Evolutionary conservation across 1,284 basidiomycete genomes (phyloP), one percentile per base, ranked within the genome.

Genomic region (Mrakiaceae sp.): DNA sequence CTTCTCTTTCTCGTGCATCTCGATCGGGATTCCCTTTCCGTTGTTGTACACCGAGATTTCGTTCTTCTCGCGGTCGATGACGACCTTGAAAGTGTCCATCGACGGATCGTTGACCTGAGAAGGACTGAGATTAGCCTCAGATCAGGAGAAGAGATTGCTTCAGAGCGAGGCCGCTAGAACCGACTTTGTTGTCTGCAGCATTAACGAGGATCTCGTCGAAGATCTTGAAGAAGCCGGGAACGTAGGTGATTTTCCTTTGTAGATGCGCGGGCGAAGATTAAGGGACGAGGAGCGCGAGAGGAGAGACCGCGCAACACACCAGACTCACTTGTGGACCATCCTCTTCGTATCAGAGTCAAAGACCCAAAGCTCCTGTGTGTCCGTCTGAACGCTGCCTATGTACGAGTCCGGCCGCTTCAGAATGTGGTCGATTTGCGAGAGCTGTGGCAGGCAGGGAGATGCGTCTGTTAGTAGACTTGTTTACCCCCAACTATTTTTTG

Each of bases 191-290:
- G 76, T 99, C 96, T 6, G 96, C 96, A 16, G 96, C 96, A 74
- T 99, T 99, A 71, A 99, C 96, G 5, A 99, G 81, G 72, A 99
- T 99, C 78, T 99, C 96, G 73, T 99, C 96, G 56, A 98, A 88
- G 74, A 98, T 98, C 81, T 99, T 98, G 84, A 96, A 96, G 77
- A 99, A 96, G 69, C 95, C 96, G 0, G 96, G 96, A 2, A 98
- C 94, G 73, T 88, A 98, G 69, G 85, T 90, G 70, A 93, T 89
- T 59, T 93, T 86, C 58, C 82, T 80, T 61, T 16, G 50, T 46
- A 3, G 46, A 50, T 51, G 44, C 11, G 27, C 27, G 2, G 27
- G 27, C 27, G 27, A 27, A 63, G 43, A 16, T 39, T 53, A 48
- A 27, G 44, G 4, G 40, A 43, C 46, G 57, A 14, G 5, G n/a